These are phyloP conservation scores for Ganoderma resinaceum DNA, from an alignment of 1,284 basidiomycete genomes.

Conservation along the genomic window DNA sequence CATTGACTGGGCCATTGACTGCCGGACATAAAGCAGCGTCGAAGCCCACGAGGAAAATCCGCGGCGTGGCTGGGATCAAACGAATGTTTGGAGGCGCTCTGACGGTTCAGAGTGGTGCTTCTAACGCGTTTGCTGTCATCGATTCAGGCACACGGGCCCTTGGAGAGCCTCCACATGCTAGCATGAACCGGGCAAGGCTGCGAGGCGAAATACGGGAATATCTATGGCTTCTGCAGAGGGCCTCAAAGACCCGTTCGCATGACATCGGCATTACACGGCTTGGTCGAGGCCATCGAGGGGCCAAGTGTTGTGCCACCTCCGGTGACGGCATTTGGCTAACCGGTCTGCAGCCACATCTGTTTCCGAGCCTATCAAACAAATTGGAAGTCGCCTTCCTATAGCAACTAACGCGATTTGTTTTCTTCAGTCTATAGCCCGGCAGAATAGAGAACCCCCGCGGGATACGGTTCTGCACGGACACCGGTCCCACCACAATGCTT, in stretches of 20 bases:
- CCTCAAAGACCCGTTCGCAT: background rate
- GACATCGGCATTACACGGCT: constrained; percentile 3
- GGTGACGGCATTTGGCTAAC: constrained; percentile 6
- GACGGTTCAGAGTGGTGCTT: background rate
- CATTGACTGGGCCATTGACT: background rate
- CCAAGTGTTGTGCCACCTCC: background rate
- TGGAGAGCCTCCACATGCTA: background rate
- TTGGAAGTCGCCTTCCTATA: background rate
- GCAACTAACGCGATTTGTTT: constrained; percentile 1
- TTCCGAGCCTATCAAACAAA: constrained; percentile 4
- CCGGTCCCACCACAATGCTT: background rate
- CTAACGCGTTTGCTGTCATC: constrained; percentile 3
- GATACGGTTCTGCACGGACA: background rate
- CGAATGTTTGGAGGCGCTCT: constrained; percentile 4
- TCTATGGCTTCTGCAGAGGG: background rate
- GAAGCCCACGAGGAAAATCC: constrained; percentile 3
- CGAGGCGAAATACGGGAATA: constrained; percentile 5
- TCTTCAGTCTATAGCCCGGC: background rate
- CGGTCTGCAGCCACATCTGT: constrained; percentile 2
- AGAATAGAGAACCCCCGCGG: background rate
- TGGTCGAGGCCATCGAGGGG: background rate
- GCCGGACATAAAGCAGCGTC: constrained; percentile 3
- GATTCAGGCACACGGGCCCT: background rate
- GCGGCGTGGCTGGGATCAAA: constrained; percentile 4
- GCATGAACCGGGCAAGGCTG: background rate